These are phyloP conservation scores for Trifolium pratense DNA, from an alignment of 306 rosid species.

Conservation along the genomic window DNA sequence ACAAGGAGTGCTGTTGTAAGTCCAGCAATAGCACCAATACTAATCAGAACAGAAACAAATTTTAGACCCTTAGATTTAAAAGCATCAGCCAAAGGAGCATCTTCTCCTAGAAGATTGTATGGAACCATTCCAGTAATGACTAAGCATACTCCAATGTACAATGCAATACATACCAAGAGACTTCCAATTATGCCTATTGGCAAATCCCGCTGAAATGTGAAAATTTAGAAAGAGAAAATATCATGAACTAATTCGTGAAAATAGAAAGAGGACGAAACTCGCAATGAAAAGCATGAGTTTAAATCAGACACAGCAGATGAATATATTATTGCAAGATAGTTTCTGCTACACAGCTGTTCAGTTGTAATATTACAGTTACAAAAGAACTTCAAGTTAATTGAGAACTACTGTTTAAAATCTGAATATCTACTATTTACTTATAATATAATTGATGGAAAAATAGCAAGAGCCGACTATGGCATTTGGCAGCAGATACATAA, in stretches of 20 bases:
- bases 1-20: conserved; percentile 97
- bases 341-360: conserved; percentile 10
- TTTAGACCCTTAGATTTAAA: conserved; percentile 90
- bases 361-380: conserved; percentile 16
- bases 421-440: conserved; percentile 15
- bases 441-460: conserved; percentile 26
- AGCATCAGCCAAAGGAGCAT: conserved; percentile 96
- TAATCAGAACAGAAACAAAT: conserved; percentile 76
- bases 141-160: conserved; percentile 90
- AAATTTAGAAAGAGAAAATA: conserved; percentile 26
- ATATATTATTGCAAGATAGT: conserved; percentile 32
- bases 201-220: conserved; percentile 80
- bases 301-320: conserved; percentile 5
- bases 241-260: conserved; percentile 1
- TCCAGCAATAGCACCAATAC: conserved; percentile 94
- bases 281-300: conserved; percentile 9
- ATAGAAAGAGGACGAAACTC: conserved; percentile 16
- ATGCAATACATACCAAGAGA: conserved; percentile 74
- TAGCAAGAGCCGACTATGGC: conserved; percentile 4
- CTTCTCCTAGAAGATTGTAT: conserved; percentile 79
- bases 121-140: conserved; percentile 99
- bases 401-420: neutral
- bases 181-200: conserved; percentile 96
- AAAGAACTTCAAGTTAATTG: neutral
- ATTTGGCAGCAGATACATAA: conserved; percentile 27